phyloP scores from a whole-genome alignment of 2,329 filamentous ascomycete species.

The Helotiales sp. region DNA sequence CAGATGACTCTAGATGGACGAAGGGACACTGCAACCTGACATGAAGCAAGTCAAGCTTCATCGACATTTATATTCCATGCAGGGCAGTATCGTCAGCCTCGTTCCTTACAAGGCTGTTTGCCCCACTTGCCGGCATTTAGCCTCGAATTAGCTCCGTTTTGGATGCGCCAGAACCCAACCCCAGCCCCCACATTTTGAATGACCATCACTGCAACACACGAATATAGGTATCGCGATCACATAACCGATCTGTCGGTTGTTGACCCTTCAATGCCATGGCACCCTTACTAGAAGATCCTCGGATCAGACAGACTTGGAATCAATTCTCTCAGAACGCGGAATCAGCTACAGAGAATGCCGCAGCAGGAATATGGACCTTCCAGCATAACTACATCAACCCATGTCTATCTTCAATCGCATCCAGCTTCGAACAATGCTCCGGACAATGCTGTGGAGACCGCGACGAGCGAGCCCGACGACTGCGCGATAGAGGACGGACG shows the following conservation, averaged over 20 bases:
- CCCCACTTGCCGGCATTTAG: no score
- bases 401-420: conserved; percentile 68
- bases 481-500: conserved; percentile 60
- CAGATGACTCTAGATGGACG: no score
- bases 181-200: no score
- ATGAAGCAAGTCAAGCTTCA: no score
- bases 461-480: conserved; percentile 71
- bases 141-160: no score
- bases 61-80: no score
- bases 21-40: no score
- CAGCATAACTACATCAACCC: conserved; percentile 83
- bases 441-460: conserved; percentile 69
- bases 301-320: conserved; percentile 90
- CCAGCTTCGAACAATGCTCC: conserved; percentile 71
- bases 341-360: conserved; percentile 86
- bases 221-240: not conserved
- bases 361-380: conserved; percentile 86
- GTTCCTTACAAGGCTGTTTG: no score
- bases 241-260: not conserved
- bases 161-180: no score
- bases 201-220: no score
- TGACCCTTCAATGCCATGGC: conserved; percentile 29
- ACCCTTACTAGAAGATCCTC: conserved; percentile 70
- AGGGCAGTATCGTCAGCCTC: no score
- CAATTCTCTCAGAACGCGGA: conserved; percentile 90